Evolutionary conservation across 208 protist genomes (phyloP).

Genomic region (Spongospora subterranea): DNA sequence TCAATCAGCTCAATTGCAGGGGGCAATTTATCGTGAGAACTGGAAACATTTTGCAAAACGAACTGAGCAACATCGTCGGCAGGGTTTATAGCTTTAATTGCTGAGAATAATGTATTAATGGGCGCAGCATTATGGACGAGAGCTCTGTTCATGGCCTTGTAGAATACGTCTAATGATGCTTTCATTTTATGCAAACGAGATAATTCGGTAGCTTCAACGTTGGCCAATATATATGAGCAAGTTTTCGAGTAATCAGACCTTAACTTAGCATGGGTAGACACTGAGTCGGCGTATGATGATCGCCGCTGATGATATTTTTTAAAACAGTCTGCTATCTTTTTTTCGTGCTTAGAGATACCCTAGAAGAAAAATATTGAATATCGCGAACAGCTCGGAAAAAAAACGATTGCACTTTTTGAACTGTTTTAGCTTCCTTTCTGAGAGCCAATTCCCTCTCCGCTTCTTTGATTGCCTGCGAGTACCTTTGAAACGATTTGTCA

Average conservation of each 20-base stretch:
- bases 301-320: not conserved
- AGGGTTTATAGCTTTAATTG: slow-evolving; percentile 8
- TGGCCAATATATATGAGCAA: slow-evolving; percentile 26
- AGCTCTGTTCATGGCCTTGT: not conserved
- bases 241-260: not conserved
- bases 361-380: not conserved
- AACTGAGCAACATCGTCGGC: slow-evolving; percentile 20
- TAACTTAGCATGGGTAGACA: not conserved
- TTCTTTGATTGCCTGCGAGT: slow-evolving; percentile 6
- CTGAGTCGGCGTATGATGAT: not conserved
- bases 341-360: not conserved
- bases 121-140: not conserved
- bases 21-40: not conserved
- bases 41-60: not conserved
- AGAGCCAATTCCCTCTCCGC: not conserved
- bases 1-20: slow-evolving; percentile 16
- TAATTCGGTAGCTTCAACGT: slow-evolving; percentile 37
- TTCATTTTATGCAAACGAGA: slow-evolving; percentile 48
- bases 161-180: not conserved
- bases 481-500: not conserved
- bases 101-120: not conserved
- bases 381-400: not conserved
- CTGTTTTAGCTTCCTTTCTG: not conserved
- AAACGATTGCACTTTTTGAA: not conserved
- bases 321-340: not conserved